These are phyloP conservation scores for Sesbania bispinosa DNA, from an alignment of 306 rosid genomes.

Conservation along the genomic window DNA sequence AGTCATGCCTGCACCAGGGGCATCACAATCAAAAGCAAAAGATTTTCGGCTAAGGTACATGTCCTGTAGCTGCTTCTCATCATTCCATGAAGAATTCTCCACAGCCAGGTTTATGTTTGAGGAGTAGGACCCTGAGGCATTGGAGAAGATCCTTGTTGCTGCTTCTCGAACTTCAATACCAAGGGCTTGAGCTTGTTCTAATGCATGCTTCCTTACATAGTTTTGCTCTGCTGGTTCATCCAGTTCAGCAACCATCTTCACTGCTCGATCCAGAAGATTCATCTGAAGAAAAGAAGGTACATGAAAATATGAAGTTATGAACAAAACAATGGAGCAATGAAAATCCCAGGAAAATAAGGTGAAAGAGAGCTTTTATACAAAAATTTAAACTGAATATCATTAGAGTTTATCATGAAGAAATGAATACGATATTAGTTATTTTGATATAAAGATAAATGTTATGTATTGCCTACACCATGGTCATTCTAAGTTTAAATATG, in stretches of 20 bases:
- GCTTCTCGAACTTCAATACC: conserved; percentile 92
- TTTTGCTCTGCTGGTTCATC: conserved; percentile 82
- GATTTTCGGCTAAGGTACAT: conserved; percentile 97
- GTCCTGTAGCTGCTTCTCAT: conserved; percentile 99
- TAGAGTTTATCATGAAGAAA: neutral
- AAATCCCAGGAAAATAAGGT: neutral
- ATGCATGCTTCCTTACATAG: conserved; percentile 85
- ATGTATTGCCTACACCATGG: neutral
- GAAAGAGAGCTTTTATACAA: neutral
- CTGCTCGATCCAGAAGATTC: conserved; percentile 95
- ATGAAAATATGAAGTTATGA: conserved; percentile 18
- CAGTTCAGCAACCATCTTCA: conserved; percentile 95
- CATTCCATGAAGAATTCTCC: conserved; percentile 96
- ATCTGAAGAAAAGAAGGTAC: conserved; percentile 48
- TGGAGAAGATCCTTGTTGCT: conserved; percentile 93
- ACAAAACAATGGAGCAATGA: conserved; percentile 7
- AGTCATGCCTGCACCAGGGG: conserved; percentile 93
- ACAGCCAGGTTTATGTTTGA: conserved; percentile 95
- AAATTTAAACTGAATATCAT: neutral
- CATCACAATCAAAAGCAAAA: conserved; percentile 85
- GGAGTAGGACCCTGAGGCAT: conserved; percentile 97
- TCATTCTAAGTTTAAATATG: neutral
- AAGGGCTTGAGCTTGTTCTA: conserved; percentile 83
- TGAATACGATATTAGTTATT: neutral
- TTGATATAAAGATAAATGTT: neutral